Evolutionary conservation across 2,329 filamentous ascomycete genomes (phyloP), one percentile per base, ranked within the genome.

Genomic region (Sporothrix sp.): DNA sequence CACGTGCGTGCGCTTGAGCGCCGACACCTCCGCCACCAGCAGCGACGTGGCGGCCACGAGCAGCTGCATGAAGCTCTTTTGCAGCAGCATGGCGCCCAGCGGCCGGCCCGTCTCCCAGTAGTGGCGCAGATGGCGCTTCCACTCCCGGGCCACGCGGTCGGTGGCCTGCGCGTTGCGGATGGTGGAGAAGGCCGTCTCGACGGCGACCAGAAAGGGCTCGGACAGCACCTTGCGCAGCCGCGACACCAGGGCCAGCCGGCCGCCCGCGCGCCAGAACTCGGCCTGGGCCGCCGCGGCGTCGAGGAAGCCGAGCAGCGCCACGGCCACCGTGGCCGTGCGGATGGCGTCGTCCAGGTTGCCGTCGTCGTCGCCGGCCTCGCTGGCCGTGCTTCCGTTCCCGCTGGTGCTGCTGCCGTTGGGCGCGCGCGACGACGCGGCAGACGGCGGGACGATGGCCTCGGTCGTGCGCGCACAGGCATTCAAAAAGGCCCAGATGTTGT

Each of bases 291-390:
- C 82, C 4, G 85, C 83, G 20, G 89, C 90, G 61, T 91, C 81
- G 48, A 98, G 69, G 62, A 98, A 96, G 0, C 93, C 94, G 21
- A 95, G 69, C n/a, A 98, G 71, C 0, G 91, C 91, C 43, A 95
- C 79, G 7, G 85, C 80, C 57, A 95, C 79, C 16, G 85, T 87
- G 48, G 88, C 80, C 48, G 85, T 79, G 25, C 80, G 73, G 50
- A 84, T 72, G 47, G 82, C 80, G 59, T 86, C 81, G 50, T 84
- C 81, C 11, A 83, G 66, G 50, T 79, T 77, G 36, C 78, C 74
- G 44, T 79, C 76, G 35, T 75, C 73, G 32, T 78, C 74, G 57
- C 71, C 75, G 47, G 69, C 72, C 58, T 70, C 79, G 46, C 70
- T 77, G 10, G 20, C 9, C 5, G n/a, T 28, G 48, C 21, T 45